phyloP scores from a whole-genome alignment of 768 basidiomycete species.

The Pisolithus sp. region DNA sequence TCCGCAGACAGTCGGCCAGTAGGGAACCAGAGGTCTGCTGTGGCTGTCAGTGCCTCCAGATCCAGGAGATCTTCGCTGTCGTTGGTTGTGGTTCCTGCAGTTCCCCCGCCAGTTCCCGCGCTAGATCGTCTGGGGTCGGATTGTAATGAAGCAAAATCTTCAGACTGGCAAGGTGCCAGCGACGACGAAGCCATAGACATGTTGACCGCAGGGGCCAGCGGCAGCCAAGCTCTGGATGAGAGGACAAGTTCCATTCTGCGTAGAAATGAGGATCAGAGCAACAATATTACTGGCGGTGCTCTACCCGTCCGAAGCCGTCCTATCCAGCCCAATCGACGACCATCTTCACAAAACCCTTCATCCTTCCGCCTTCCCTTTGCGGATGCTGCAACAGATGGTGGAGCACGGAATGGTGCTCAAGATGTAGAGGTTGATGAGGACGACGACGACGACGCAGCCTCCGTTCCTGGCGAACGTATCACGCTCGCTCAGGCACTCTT shows the following conservation, averaged over 20 bases:
- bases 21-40: conserved; percentile 35
- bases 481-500: conserved; percentile 67
- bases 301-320: conserved; percentile 27
- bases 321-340: conserved; percentile 36
- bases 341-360: conserved; percentile 52
- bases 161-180: conserved; percentile 69
- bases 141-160: conserved; percentile 41
- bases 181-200: conserved; percentile 85
- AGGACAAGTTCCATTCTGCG: conserved; percentile 55
- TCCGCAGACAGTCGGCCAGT: conserved; percentile 27
- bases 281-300: conserved; percentile 13
- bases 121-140: conserved; percentile 25
- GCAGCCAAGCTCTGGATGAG: conserved; percentile 77
- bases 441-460: conserved; percentile 44
- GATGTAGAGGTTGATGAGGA: conserved; percentile 50
- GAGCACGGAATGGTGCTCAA: conserved; percentile 29
- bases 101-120: conserved; percentile 30
- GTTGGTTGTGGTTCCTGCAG: conserved; percentile 46
- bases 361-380: conserved; percentile 20
- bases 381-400: conserved; percentile 17
- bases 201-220: conserved; percentile 74
- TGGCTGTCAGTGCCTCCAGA: conserved; percentile 38
- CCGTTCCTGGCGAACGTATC: conserved; percentile 50
- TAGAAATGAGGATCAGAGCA: conserved; percentile 21
- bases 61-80: conserved; percentile 50